Percentiles rank a stretch among this genome's conserved stretches.
phyloP scores from a whole-genome alignment of 768 basidiomycete genomes.

The Auricularia sp. region DNA sequence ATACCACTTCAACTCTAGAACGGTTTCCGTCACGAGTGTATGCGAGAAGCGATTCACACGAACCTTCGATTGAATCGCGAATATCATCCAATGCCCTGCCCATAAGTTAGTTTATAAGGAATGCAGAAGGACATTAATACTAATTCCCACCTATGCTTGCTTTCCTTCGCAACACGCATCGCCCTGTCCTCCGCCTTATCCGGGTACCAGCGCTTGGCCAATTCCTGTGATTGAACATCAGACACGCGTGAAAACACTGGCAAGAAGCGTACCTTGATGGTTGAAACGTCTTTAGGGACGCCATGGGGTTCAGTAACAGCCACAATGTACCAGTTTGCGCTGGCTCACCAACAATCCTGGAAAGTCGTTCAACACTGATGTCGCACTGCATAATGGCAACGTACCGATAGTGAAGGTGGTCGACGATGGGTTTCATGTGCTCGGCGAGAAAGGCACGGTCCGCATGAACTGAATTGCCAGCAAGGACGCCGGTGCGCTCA shows the following conservation, averaged over 20 bases:
- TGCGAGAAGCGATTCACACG: not conserved
- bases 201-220: not conserved
- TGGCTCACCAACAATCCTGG: slow-evolving; percentile 60
- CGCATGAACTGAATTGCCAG: slow-evolving; percentile 80
- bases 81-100: not conserved
- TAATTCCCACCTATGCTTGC: not conserved
- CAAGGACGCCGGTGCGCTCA: slow-evolving; percentile 52
- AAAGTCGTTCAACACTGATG: slow-evolving; percentile 5
- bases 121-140: not conserved
- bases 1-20: not conserved
- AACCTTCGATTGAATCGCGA: not conserved
- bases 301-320: not conserved
- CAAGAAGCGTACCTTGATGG: too few relatives aligned
- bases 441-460: slow-evolving; percentile 62
- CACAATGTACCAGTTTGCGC: not conserved
- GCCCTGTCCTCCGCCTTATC: not conserved
- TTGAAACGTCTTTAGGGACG: slow-evolving; percentile 52
- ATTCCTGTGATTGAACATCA: slow-evolving; percentile 49
- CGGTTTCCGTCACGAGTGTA: not conserved
- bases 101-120: not conserved
- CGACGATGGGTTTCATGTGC: slow-evolving; percentile 71
- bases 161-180: not conserved
- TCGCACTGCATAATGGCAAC: slow-evolving; percentile 5
- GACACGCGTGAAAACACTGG: too few relatives aligned
- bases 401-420: slow-evolving; percentile 77